Evolutionary conservation across 1,284 basidiomycete genomes (phyloP).

Genomic region (Cerrena zonata): DNA sequence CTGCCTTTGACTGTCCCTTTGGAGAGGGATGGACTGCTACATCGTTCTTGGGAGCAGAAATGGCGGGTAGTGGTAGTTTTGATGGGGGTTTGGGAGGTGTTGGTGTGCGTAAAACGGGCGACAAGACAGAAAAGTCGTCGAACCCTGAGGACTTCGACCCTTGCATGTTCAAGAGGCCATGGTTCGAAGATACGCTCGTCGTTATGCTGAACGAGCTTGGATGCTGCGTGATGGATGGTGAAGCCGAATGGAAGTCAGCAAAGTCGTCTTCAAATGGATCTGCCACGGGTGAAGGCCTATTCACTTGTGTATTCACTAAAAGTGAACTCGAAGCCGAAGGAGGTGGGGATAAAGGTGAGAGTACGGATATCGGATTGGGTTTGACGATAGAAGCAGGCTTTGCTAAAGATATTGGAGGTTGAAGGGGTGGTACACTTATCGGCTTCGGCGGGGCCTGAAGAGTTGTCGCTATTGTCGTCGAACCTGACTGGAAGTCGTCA

Average conservation of each 20-base stretch:
- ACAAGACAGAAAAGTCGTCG: slow-evolving; percentile 11
- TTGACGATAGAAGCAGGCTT: not conserved
- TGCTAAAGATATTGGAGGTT: not conserved
- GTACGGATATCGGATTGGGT: not conserved
- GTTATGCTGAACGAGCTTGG: not conserved
- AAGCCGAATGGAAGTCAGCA: slow-evolving; percentile 19
- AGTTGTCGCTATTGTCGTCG: slow-evolving; percentile 12
- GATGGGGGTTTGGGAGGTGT: slow-evolving; percentile 21
- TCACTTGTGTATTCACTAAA: slow-evolving; percentile 3
- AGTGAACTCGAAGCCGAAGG: slow-evolving; percentile 1
- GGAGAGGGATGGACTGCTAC: slow-evolving; percentile 1
- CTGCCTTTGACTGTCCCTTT: slow-evolving; percentile 7
- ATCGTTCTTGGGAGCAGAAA: slow-evolving; percentile 2
- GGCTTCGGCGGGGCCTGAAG: not conserved
- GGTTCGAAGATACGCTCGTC: not conserved
- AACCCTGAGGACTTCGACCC: slow-evolving; percentile 12
- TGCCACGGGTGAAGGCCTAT: slow-evolving; percentile 1
- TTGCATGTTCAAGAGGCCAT: slow-evolving; percentile 16
- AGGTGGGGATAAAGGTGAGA: slow-evolving; percentile 1
- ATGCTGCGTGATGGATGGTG: slow-evolving; percentile 10
- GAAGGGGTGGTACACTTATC: not conserved
- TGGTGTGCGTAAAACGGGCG: slow-evolving; percentile 20
- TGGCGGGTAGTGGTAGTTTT: slow-evolving; percentile 10
- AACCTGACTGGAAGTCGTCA: slow-evolving; percentile 24
- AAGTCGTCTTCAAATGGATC: slow-evolving; percentile 17